A percentile compares a stretch with the other conserved stretches of the same genome.
These are phyloP conservation scores for Bullera alba DNA, from an alignment of 768 basidiomycete genomes.

Conservation along the genomic window DNA sequence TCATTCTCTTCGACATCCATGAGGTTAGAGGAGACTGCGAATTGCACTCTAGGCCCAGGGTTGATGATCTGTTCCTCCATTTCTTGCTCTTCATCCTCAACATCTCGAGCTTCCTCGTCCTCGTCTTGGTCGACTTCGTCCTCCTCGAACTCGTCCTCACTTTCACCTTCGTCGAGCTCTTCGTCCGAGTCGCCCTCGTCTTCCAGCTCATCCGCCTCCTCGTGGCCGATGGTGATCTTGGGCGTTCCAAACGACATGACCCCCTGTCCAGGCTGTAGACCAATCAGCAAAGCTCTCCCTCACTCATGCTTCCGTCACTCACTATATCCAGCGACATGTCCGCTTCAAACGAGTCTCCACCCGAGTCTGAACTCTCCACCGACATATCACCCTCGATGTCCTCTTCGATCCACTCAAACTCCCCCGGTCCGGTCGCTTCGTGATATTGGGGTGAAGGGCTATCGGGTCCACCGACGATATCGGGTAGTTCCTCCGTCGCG, in stretches of 20 bases:
- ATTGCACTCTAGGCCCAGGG: background rate
- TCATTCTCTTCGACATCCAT: too few species aligned
- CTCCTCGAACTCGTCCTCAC: constrained; percentile 13
- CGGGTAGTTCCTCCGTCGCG: constrained; percentile 14
- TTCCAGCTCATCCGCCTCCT: constrained; percentile 2
- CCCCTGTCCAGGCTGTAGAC: constrained; percentile 1
- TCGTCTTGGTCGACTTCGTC: constrained; percentile 9
- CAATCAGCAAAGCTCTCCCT: background rate
- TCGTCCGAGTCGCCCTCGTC: constrained; percentile 2
- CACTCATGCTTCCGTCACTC: constrained; percentile 1
- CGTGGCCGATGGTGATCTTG: background rate
- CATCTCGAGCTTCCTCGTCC: constrained; percentile 1
- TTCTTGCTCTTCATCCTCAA: constrained; percentile 4
- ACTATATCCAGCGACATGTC: constrained; percentile 36
- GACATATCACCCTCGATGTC: constrained; percentile 17
- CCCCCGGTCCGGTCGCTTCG: background rate
- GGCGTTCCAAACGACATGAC: background rate
- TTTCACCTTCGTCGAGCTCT: constrained; percentile 3
- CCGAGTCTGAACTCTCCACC: constrained; percentile 56
- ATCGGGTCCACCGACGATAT: constrained; percentile 2
- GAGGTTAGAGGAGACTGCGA: background rate
- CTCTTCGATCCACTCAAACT: constrained; percentile 28
- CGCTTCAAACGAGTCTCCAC: constrained; percentile 50
- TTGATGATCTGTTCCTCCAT: background rate
- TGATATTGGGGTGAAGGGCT: constrained; percentile 6